Evolutionary conservation across 2,329 filamentous ascomycete species (phyloP), one percentile per base, ranked within the genome.

Genomic region (Graphiopsis chlorocephala): DNA sequence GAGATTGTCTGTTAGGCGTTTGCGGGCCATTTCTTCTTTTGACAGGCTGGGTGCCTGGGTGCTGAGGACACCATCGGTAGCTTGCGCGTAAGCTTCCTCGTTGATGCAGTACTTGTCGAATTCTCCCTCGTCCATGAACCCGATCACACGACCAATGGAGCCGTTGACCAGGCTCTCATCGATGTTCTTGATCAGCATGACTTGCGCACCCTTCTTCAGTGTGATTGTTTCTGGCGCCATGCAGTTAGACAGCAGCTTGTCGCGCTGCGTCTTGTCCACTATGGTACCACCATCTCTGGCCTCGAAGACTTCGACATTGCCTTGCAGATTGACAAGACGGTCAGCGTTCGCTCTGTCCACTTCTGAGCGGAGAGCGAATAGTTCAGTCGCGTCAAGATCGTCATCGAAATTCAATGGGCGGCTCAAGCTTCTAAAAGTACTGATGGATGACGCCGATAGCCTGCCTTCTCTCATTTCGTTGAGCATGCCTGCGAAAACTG

Each of bases 111-210:
- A 75, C 56, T 67, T 70, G 68, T 76, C 73, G 57, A 74, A 73
- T 52, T 72, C 79, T 47, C 85, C 83, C 68, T 89, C 86, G 68
- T 88, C 82, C 89, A 93, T 93, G 77, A 97, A 96, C 6, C 85
- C 87, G 14, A 89, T 84, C 4, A 99, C 90, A 67, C 90, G 93
- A 26, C 95, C 95, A 11, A 99, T 83, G 0, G 94, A 96, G 4
- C 95, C 95, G 74, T 99, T 99, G 70, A 98, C 95, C 0, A 99
- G 84, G 0, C 87, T 89, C 45, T 97, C 92, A 73, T 99, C 95
- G 79, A 98, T 89, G 72, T 99, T 99, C 78, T 99, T 99, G 83
- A 99, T 97, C n/a, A 99, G 82, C 95, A 99, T 99, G 52, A 99
- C 96, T 75, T 99, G 96, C 0, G 95, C 92, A 11, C 93, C 92